A percentile compares a stretch with the other conserved stretches of the same genome.
Conservation (phyloP, 2,329 filamentous ascomycete genomes). For the Ceratocystiopsis sp. region DNA sequence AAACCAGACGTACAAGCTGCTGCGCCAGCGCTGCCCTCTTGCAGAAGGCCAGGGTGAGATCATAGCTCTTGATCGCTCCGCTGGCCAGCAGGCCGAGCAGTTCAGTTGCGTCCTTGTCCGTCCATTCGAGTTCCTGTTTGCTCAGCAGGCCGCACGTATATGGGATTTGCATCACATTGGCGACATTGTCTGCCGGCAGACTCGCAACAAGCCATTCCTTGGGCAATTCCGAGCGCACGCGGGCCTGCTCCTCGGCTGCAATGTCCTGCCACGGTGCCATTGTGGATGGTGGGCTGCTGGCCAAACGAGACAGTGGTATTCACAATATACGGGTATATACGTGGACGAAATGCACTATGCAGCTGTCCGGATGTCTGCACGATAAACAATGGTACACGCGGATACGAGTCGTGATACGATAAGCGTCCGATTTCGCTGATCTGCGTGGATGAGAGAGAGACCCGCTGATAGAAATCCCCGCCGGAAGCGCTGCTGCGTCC, state of each 20-base stretch:
- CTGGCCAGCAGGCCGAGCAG: not conserved
- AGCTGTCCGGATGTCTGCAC: too few relatives aligned
- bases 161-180: not conserved
- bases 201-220: not conserved
- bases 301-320: too few relatives aligned
- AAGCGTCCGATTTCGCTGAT: too few relatives aligned
- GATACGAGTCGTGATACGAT: too few relatives aligned
- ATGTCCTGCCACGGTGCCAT: slow-evolving; percentile 1
- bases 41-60: slow-evolving; percentile 1
- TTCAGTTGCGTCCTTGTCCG: slow-evolving; percentile 1
- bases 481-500: not conserved
- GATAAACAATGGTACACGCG: too few relatives aligned
- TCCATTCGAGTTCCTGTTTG: not conserved
- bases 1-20: not conserved
- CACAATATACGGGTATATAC: too few relatives aligned
- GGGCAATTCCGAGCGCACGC: not conserved
- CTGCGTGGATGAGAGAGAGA: not conserved
- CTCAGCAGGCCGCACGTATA: not conserved
- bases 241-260: not conserved
- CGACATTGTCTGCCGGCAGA: not conserved
- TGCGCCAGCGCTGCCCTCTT: slow-evolving; percentile 1
- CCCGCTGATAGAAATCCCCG: not conserved
- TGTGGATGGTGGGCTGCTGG: not conserved
- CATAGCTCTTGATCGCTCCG: not conserved
- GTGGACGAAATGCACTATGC: too few relatives aligned